phyloP scores from a whole-genome alignment of 129 eudicot species.

The Arctium minus region DNA sequence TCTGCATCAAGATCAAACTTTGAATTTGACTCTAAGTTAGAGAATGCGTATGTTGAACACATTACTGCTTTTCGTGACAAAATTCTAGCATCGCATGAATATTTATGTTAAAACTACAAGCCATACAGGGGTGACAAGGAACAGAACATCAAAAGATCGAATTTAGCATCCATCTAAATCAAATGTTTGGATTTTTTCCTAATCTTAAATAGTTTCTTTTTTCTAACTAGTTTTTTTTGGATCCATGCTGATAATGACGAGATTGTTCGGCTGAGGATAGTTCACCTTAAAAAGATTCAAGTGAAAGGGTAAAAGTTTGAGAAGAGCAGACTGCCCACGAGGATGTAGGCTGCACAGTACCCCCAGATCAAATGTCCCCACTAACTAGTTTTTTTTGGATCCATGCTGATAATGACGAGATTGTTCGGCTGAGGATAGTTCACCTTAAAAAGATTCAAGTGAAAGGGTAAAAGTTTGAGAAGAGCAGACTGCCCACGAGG shows the following conservation, averaged over 20 bases:
- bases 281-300: slow-evolving; percentile 23
- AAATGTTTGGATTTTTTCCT: neutral
- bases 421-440: neutral
- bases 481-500: slow-evolving; percentile 82
- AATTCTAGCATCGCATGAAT: neutral
- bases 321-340: slow-evolving; percentile 85
- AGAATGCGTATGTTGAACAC: neutral
- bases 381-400: no score
- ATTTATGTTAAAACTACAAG: neutral
- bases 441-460: slow-evolving; percentile 40
- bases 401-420: neutral
- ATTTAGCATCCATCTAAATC: neutral
- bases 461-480: slow-evolving; percentile 93
- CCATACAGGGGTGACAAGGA: neutral
- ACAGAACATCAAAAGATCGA: neutral
- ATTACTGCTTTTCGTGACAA: neutral
- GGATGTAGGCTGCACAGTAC: slow-evolving; percentile 71
- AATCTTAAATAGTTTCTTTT: neutral
- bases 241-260: neutral
- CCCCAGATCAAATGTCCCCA: slow-evolving; percentile 75
- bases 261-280: neutral
- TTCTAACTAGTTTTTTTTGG: neutral
- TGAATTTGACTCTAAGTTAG: neutral
- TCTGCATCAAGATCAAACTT: neutral
- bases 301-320: slow-evolving; percentile 96